Evolutionary conservation across 1,284 basidiomycete genomes (phyloP), one percentile per base, ranked within the genome.

Genomic region (Porodaedalea pini): DNA sequence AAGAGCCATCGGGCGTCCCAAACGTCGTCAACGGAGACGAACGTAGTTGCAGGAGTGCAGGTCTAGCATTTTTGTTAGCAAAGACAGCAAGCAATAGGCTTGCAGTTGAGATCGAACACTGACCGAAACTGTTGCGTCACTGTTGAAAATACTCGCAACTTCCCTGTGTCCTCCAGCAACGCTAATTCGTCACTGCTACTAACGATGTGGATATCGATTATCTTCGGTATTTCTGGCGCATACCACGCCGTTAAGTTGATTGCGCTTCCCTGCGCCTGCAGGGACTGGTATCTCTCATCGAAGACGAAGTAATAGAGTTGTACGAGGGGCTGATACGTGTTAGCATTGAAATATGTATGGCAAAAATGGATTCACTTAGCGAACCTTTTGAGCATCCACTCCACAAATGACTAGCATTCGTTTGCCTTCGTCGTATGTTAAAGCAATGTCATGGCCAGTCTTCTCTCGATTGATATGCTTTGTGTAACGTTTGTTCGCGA

Each of bases 1-100:
- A 83, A 5, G 81, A 71, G 0, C 79, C 80, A 58, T 83, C 82
- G 0, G 82, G 79, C 0, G 79, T 75, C 1, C 79, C 73, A 63
- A 69, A 70, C 7, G 78, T 62, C 15, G 62, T 62, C 0, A 41
- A 51, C 0, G 80, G 80, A 13, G 66, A 39, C 2, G 56, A 58
- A 2, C 62, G 61, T 1, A 83, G 66, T 23, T 73, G 66, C 36
- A 83, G 61, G 0, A 73, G 69, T 0, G 81, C 78, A 0, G 81
- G 79, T 31, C 81, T 83, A 44, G 15, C 6, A 25, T 2, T 11
- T 15, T 15, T n/a, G 8, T 48, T 19, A 39, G 19, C 21, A 52
- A 40, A 17, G 17, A 39, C 19, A 44, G 13, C 11, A 23, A 11
- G 21, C 8, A 23, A n/a, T 8, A 4, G 23, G 25, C 41, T 11